Conservation (phyloP, 2,329 filamentous ascomycete species). For the Rhinocladiella mackenziei region DNA sequence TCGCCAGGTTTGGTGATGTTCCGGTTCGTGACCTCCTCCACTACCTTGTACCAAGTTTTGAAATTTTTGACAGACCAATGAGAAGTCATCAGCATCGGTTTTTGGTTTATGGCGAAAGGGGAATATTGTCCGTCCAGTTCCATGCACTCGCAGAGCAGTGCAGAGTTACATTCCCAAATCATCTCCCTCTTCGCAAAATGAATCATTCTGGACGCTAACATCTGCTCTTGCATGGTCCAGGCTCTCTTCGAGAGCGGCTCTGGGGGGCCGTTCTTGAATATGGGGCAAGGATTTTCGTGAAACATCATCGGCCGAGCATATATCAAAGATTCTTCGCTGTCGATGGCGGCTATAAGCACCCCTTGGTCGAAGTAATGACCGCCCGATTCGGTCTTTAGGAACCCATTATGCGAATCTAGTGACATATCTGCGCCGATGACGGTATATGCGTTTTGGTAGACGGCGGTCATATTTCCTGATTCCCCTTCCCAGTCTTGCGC, state of each 20-base stretch:
- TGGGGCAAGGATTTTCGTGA: neutral
- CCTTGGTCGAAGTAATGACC: neutral
- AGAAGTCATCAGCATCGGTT: neutral
- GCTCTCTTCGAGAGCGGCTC: constrained; percentile 5
- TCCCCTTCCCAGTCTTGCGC: constrained; percentile 8
- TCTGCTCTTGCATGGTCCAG: constrained; percentile 11
- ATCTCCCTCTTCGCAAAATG: constrained; percentile 6
- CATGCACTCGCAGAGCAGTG: neutral
- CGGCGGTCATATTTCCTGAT: constrained; percentile 10
- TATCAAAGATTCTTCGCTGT: neutral
- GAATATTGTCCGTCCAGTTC: neutral
- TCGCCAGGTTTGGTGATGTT: neutral
- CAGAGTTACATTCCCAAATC: constrained; percentile 10
- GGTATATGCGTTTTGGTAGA: constrained; percentile 7
- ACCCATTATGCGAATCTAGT: neutral
- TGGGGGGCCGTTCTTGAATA: no score
- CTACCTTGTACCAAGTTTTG: neutral
- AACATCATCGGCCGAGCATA: constrained; percentile 4
- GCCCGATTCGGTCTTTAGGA: neutral
- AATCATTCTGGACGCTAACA: constrained; percentile 8
- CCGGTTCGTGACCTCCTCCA: neutral
- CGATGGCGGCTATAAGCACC: neutral
- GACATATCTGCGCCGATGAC: constrained; percentile 13
- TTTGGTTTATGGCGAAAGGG: neutral
- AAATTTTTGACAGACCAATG: neutral